Base-by-base conservation (phyloP, 208 protist species). In the Wallacemonas sp. region DNA sequence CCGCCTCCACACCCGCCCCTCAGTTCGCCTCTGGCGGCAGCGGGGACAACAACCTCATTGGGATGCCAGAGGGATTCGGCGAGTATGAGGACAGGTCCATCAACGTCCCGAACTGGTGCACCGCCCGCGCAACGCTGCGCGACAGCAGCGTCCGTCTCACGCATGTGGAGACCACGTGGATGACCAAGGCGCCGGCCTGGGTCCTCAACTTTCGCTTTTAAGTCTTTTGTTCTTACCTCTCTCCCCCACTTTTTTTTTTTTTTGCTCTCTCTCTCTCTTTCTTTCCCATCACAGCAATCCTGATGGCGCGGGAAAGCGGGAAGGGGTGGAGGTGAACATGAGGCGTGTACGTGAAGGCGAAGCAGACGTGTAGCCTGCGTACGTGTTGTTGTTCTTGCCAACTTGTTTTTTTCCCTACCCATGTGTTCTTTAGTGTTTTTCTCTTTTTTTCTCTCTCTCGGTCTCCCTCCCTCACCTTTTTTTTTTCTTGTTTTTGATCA, bases 121-220 rank as follows among this genome's bases (percentile, higher is more conserved):
- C 64, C 4, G 22, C 46, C 14, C n/a, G 41, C 3, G 42, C 49
- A 18, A 61, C 48, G 1, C 55, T 79, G 2, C 38, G 59, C 23
- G 72, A 76, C 5, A 68, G 74, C 38, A 61, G 65, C 12, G 20
- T 79, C 12, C 64, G 65, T 48, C 65, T 22, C 28, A 78, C 70
- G 48, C 65, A 63, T 14, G 41, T 91, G 22, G 74, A 85, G 61
- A 83, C 84, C 36, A 87, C 81, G 11, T 91, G 84, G 84, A 91
- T 91, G 84, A 70, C 54, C 46, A 76, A 85, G 14, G 81, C 84
- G 7, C 84, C 84, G 32, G 84, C 81, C 22, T 87, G 81, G 77
- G 70, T 91, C 14, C 38, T 91, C 64, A 76, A 71, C 59, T 91
- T 85, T 25, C 55, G 45, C 41, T 86, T 80, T 38, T 77, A 38